Base-by-base conservation (phyloP, 768 basidiomycete species). In the Gautieria morchelliformis region DNA sequence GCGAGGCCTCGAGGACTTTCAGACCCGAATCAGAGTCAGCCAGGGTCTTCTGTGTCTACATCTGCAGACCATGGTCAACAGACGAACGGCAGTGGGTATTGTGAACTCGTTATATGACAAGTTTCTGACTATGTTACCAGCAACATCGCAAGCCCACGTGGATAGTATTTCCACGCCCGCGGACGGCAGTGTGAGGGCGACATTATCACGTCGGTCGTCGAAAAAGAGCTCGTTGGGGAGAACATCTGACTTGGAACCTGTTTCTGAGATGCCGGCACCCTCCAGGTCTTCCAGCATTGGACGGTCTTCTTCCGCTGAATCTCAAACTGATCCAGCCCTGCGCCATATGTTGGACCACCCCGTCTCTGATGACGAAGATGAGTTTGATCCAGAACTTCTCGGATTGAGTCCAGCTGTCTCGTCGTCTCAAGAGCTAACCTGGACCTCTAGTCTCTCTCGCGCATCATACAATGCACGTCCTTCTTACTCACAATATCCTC, bases 1-100 rank as follows among this genome's bases (percentile, higher is more conserved):
- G 60, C 58, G 30, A 61, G 79, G 56, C 69, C 71, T 7, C 60
- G 64, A 20, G 64, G 64, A 19, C 58, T 63, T 59, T 65, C 64
- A 14, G 63, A 65, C 46, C 59, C 61, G 32, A 45, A 58, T 35
- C 49, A 37, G n/a, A 32, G 33, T 37, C 58, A 58, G 5, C 15
- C 22, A 9, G 58, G 33, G 27, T 58, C 55, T 40, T 22, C 41
- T 44, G 45, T 20, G 24, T 45, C 48, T 50, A 41, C 27, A 20
- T 44, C 46, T 14, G 35, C 9, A 6, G 12, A n/a, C 22, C 17
- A n/a, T 39, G 45, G 33, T n/a, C 45, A 45, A 12, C 53, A 55
- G 32, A 20, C 45, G 10, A 57, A 49, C 27, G 56, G 56, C 14
- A 32, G 56, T 57, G 54, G 10, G 41, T 35, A 49, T 49, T 46